A percentile compares a stretch with the other conserved stretches of the same genome.
Conservation (phyloP, 1,139 yeast genomes). For the Blastobotrys elegans region DNA sequence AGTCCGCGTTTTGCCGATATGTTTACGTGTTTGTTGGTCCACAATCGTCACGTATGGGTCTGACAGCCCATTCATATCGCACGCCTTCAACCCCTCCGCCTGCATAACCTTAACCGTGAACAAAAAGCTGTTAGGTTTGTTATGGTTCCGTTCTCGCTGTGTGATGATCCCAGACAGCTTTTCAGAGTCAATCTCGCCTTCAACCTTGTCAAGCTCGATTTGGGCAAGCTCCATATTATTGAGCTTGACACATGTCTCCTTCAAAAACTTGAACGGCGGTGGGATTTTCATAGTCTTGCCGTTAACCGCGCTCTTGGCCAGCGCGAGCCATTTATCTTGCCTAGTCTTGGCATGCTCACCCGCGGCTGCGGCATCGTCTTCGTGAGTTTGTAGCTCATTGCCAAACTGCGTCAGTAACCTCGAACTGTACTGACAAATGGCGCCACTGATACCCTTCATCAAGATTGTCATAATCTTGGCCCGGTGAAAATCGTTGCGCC, state of each 20-base stretch:
- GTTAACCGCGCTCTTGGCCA: constrained; percentile 42
- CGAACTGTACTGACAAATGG: constrained; percentile 50
- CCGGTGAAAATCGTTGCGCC: constrained; percentile 59
- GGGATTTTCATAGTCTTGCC: constrained; percentile 34
- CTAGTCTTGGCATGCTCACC: constrained; percentile 24
- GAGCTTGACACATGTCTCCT: constrained; percentile 67
- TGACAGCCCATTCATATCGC: constrained; percentile 48
- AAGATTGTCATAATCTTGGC: constrained; percentile 56
- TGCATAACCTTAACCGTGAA: constrained; percentile 61
- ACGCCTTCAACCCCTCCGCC: constrained; percentile 65
- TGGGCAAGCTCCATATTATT: constrained; percentile 65
- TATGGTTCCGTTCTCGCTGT: constrained; percentile 26
- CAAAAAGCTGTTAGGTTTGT: constrained; percentile 45
- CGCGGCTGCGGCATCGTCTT: constrained; percentile 27
- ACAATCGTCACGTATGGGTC: constrained; percentile 66
- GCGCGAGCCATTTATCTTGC: constrained; percentile 37
- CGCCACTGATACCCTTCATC: constrained; percentile 58
- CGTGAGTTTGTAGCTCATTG: constrained; percentile 41
- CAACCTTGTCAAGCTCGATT: constrained; percentile 54
- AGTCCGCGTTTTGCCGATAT: constrained; percentile 69
- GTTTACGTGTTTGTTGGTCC: constrained; percentile 53
- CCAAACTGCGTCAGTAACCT: constrained; percentile 44
- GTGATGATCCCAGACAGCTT: constrained; percentile 46
- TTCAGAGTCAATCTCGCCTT: constrained; percentile 59
- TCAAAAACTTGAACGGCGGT: constrained; percentile 59